These are phyloP conservation scores for Wickerhamomyces sp. DNA, from an alignment of 1,139 yeast species.

Conservation along the genomic window DNA sequence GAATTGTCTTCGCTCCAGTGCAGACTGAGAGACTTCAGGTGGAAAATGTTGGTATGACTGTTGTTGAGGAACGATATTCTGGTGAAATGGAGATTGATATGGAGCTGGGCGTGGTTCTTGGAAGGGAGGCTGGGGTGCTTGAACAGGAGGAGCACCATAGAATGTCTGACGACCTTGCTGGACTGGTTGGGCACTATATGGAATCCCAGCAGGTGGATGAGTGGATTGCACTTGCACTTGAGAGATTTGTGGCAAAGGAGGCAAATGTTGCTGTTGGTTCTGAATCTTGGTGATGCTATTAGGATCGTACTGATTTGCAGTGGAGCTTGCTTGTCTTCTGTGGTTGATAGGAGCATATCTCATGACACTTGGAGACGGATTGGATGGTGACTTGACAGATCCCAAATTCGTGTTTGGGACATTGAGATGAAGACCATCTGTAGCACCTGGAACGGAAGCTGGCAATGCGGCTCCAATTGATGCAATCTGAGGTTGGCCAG, in stretches of 20 bases:
- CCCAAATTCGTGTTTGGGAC: not conserved
- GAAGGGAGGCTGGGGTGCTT: not conserved
- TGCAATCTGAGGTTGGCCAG: no score
- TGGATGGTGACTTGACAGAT: constrained; percentile 22
- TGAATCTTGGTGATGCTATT: constrained; percentile 16
- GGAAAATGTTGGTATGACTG: not conserved
- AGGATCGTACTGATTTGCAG: constrained; percentile 23
- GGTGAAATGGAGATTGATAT: not conserved
- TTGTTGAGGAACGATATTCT: not conserved
- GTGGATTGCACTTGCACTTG: not conserved
- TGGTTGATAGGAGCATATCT: constrained; percentile 36
- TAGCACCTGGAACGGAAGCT: not conserved
- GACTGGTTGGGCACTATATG: not conserved
- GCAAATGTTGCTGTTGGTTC: constrained; percentile 3
- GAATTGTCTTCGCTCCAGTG: constrained; percentile 46
- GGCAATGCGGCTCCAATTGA: not conserved
- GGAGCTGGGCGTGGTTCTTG: no score
- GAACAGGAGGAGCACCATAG: not conserved
- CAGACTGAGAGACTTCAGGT: not conserved
- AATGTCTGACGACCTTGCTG: not conserved
- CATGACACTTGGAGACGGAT: constrained; percentile 24
- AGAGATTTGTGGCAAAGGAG: constrained; percentile 1
- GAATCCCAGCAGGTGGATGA: not conserved
- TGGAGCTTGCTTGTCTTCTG: constrained; percentile 25
- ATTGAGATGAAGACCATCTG: constrained; percentile 3